phyloP scores from a whole-genome alignment of 1,139 yeast species.

The Kurtzmaniella quercitrusa region DNA sequence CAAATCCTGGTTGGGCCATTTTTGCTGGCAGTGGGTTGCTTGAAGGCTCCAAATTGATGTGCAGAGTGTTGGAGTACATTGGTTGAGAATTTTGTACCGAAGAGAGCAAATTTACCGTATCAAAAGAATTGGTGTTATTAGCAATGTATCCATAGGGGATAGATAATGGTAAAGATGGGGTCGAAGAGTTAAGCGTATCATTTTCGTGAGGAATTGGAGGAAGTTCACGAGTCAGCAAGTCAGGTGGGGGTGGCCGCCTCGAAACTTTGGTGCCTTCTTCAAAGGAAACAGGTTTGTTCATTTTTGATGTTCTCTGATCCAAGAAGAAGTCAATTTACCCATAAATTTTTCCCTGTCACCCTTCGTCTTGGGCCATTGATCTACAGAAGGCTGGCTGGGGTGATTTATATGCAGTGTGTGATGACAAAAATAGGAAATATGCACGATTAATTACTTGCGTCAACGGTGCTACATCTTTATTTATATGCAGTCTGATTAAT shows the following conservation, averaged over 20 bases:
- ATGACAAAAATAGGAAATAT: neutral
- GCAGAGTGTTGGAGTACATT: constrained; percentile 24
- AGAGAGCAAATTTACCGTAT: constrained; percentile 27
- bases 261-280: neutral
- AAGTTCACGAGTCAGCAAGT: neutral
- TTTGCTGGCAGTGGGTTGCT: constrained; percentile 1
- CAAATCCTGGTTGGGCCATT: neutral
- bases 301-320: neutral
- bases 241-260: neutral
- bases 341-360: neutral
- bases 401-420: neutral
- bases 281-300: neutral
- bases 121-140: constrained; percentile 25
- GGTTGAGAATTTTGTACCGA: constrained; percentile 12
- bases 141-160: constrained; percentile 31
- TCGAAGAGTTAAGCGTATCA: constrained; percentile 14
- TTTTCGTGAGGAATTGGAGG: neutral
- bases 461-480: neutral
- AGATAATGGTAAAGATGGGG: constrained; percentile 28
- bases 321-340: neutral
- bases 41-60: constrained; percentile 9
- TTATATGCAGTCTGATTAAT: neutral
- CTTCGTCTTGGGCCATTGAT: neutral
- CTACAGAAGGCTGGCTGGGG: neutral
- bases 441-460: neutral